Conservation (phyloP, 768 basidiomycete genomes). For the Cyclocybe cylindracea region DNA sequence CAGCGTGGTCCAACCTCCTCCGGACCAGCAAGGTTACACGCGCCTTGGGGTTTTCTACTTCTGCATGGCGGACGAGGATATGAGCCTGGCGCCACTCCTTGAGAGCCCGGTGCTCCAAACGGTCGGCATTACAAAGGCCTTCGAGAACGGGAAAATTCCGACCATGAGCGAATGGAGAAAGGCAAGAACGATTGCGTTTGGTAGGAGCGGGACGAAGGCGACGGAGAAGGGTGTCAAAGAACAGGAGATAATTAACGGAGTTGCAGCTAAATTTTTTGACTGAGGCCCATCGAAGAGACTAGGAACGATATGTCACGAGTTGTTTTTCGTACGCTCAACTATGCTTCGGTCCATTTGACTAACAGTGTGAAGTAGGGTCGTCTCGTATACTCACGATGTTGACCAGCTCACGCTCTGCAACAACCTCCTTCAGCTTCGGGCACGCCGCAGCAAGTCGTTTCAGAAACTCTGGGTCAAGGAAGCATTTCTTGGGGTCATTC, state of each 20-base stretch:
- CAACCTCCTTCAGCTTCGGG: neutral
- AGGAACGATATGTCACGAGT: too few relatives aligned
- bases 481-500: neutral
- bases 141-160: constrained; percentile 42
- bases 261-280: constrained; percentile 59
- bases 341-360: too few relatives aligned
- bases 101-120: constrained; percentile 52
- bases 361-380: too few relatives aligned
- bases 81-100: constrained; percentile 42
- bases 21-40: constrained; percentile 47
- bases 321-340: too few relatives aligned
- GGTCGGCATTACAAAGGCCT: constrained; percentile 38
- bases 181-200: constrained; percentile 52
- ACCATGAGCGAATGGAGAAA: constrained; percentile 56
- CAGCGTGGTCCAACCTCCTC: constrained; percentile 59
- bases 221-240: constrained; percentile 49
- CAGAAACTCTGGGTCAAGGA: constrained; percentile 2
- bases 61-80: constrained; percentile 48
- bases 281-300: constrained; percentile 18
- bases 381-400: too few relatives aligned
- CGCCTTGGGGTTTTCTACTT: constrained; percentile 66
- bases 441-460: neutral
- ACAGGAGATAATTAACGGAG: constrained; percentile 49
- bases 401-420: too few relatives aligned
- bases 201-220: constrained; percentile 43